Evolutionary conservation across 2,329 filamentous ascomycete species (phyloP).

Genomic region (Microascus cirrosus): DNA sequence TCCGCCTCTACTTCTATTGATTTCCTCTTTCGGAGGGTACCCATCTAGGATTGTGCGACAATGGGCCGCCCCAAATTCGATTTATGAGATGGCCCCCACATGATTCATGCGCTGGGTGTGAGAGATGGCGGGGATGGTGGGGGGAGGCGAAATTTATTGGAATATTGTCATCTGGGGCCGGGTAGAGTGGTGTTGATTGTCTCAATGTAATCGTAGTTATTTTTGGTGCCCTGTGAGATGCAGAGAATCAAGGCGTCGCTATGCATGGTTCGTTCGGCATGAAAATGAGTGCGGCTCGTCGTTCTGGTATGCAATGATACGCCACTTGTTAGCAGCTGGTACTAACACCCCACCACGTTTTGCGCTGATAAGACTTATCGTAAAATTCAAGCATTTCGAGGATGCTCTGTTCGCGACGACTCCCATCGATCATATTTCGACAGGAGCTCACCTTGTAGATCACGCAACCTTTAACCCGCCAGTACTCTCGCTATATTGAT

Average conservation of each 20-base stretch:
- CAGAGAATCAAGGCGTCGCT: background rate
- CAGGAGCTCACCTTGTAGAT: background rate
- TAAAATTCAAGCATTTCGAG: background rate
- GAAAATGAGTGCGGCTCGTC: background rate
- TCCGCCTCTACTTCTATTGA: background rate
- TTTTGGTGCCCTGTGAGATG: background rate
- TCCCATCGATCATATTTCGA: background rate
- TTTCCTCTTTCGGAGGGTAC: slow-evolving; percentile 1
- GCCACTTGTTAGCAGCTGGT: background rate
- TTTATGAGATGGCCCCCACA: background rate
- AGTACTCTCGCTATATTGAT: background rate
- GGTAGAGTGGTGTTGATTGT: background rate
- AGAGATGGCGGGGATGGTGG: background rate
- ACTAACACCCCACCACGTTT: background rate
- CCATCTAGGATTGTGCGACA: background rate
- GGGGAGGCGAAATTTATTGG: background rate
- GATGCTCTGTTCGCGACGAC: background rate
- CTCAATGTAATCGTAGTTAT: background rate
- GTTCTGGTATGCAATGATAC: background rate
- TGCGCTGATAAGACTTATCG: background rate
- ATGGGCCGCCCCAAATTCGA: background rate
- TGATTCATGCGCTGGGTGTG: background rate
- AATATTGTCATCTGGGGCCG: background rate
- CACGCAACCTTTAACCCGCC: background rate
- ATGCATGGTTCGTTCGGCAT: background rate